phyloP scores from a whole-genome alignment of 2,329 filamentous ascomycete genomes.

The Pezicula rhizophila region DNA sequence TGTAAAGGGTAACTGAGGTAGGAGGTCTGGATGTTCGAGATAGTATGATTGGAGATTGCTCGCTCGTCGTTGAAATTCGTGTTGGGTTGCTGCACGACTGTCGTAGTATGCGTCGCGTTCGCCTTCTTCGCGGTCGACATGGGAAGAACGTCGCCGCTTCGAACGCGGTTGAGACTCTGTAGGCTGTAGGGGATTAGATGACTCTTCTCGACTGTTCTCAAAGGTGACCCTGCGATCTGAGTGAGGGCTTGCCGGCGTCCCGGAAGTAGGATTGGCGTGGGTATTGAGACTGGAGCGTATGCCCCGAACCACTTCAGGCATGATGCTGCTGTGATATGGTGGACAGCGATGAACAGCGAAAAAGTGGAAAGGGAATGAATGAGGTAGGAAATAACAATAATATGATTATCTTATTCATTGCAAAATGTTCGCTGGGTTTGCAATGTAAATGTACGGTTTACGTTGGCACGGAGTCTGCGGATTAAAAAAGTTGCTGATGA shows the following conservation, averaged over 20 bases:
- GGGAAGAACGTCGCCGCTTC: constrained; percentile 9
- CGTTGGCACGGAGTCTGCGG: no score
- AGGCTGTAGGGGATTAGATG: constrained; percentile 4
- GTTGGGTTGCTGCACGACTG: constrained; percentile 15
- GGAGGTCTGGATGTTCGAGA: constrained; percentile 15
- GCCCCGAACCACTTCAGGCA: neutral
- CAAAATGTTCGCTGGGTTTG: no score
- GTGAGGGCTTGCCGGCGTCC: neutral
- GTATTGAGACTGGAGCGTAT: neutral
- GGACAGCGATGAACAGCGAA: no score
- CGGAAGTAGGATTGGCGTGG: neutral
- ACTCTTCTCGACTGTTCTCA: constrained; percentile 9
- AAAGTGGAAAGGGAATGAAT: no score
- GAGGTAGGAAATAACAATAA: no score
- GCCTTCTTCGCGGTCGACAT: constrained; percentile 9
- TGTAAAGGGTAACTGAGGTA: constrained; percentile 19
- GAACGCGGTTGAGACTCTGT: neutral
- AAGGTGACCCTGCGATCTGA: constrained; percentile 13
- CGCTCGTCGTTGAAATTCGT: constrained; percentile 15
- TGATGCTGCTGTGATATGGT: neutral
- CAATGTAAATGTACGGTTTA: no score
- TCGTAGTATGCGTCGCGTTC: constrained; percentile 17
- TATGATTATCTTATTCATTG: no score
- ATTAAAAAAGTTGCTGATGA: no score
- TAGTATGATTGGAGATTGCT: constrained; percentile 19